Percentiles rank a stretch among this genome's conserved stretches.
Evolutionary conservation across 2,329 filamentous ascomycete species (phyloP).

Genomic region (Beauveria asiatica): DNA sequence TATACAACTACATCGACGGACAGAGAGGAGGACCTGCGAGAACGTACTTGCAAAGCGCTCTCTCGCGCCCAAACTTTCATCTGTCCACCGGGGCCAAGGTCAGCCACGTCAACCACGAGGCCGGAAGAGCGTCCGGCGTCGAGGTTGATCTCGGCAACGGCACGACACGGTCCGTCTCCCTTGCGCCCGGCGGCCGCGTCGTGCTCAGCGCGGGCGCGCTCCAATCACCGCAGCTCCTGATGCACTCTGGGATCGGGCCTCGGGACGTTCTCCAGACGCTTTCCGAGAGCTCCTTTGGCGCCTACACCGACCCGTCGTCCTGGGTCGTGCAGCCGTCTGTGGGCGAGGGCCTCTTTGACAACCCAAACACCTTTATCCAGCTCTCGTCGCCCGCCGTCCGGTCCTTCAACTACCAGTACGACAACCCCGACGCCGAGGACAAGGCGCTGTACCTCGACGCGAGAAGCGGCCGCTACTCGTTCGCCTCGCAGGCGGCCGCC

Average conservation of each 20-base stretch:
- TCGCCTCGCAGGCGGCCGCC: conserved; percentile 42
- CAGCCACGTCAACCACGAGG: conserved; percentile 32
- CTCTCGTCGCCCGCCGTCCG: conserved; percentile 32
- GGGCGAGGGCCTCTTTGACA: conserved; percentile 44
- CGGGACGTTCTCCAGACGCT: conserved; percentile 24
- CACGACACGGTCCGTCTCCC: conserved; percentile 23
- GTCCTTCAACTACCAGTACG: conserved; percentile 41
- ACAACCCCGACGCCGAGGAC: conserved; percentile 32
- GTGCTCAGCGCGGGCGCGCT: conserved; percentile 33
- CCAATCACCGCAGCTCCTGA: conserved; percentile 32
- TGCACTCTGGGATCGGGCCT: conserved; percentile 37
- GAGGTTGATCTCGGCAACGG: conserved; percentile 26
- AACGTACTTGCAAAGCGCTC: conserved; percentile 41
- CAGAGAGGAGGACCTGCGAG: conserved; percentile 40
- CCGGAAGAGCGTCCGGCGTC: conserved; percentile 33
- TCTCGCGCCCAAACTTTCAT: conserved; percentile 32
- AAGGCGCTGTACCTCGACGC: conserved; percentile 36
- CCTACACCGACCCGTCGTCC: conserved; percentile 20
- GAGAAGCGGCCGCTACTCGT: conserved; percentile 43
- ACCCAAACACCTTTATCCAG: conserved; percentile 47
- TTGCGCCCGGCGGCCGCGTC: conserved; percentile 20
- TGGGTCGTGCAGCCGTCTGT: conserved; percentile 44
- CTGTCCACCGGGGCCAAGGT: conserved; percentile 36
- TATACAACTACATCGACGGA: conserved; percentile 39
- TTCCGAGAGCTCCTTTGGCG: conserved; percentile 12